These are phyloP conservation scores for Austroboletus olivaceoglutinosus DNA, from an alignment of 1,284 basidiomycete genomes.

Conservation along the genomic window DNA sequence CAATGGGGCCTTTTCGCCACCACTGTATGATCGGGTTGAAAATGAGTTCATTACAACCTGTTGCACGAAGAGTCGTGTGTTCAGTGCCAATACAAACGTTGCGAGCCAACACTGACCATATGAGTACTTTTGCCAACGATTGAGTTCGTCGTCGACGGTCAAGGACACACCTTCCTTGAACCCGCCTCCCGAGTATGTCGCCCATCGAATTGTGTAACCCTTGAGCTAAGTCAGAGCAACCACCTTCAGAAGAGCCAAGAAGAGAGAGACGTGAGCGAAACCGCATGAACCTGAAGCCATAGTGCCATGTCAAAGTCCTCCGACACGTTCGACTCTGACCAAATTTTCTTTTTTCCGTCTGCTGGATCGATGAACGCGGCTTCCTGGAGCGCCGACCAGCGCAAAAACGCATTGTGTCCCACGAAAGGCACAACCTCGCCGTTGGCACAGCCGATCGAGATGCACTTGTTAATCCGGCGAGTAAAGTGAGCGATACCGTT, in stretches of 20 bases:
- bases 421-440: conserved; percentile 85
- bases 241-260: too few relatives aligned
- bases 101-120: conserved; percentile 65
- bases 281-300: too few relatives aligned
- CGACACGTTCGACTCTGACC: conserved; percentile 82
- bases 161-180: conserved; percentile 90
- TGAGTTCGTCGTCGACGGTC: conserved; percentile 76
- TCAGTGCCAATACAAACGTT: too few relatives aligned
- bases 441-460: conserved; percentile 73
- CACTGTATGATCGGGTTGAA: conserved; percentile 73
- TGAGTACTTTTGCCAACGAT: conserved; percentile 86
- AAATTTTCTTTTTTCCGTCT: conserved; percentile 66
- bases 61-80: too few relatives aligned
- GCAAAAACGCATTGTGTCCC: conserved; percentile 85
- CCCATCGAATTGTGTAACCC: too few relatives aligned
- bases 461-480: conserved; percentile 72
- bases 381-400: conserved; percentile 83
- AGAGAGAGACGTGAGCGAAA: too few relatives aligned
- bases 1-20: conserved; percentile 75
- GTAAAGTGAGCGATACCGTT: conserved; percentile 85
- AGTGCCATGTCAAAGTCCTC: conserved; percentile 89
- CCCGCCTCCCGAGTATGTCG: conserved; percentile 74
- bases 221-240: too few relatives aligned
- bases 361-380: conserved; percentile 63
- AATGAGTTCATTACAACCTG: conserved; percentile 76